These are phyloP conservation scores for Penicillium rolfsii DNA, from an alignment of 2,329 filamentous ascomycete species.

Conservation along the genomic window DNA sequence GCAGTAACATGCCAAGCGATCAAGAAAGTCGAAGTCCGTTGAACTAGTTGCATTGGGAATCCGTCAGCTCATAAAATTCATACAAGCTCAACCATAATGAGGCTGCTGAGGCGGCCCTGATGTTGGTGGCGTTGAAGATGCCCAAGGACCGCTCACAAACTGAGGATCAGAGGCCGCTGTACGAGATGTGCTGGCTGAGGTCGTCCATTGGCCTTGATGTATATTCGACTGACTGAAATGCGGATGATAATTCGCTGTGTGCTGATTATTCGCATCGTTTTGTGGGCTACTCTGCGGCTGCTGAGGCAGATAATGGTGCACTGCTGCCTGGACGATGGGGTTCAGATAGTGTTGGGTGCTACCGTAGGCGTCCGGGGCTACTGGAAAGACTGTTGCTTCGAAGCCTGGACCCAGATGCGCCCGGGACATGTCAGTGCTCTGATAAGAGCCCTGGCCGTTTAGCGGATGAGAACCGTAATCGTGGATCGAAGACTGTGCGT, in stretches of 20 bases:
- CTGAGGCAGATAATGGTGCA: slow-evolving; percentile 19
- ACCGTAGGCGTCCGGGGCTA: not conserved
- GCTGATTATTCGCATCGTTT: not conserved
- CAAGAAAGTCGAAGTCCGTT: not conserved
- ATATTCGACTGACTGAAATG: not conserved
- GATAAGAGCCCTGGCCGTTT: slow-evolving; percentile 16
- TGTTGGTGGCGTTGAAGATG: slow-evolving; percentile 22
- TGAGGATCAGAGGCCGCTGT: slow-evolving; percentile 29
- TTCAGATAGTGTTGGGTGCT: slow-evolving; percentile 19
- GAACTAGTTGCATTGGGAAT: not conserved
- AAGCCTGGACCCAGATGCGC: slow-evolving; percentile 10
- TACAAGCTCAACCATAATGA: slow-evolving; percentile 2
- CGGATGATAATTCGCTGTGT: not conserved
- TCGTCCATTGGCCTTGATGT: slow-evolving; percentile 8
- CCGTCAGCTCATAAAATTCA: not conserved
- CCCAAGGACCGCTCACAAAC: slow-evolving; percentile 38
- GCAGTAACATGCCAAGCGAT: not conserved
- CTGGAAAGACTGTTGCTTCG: slow-evolving; percentile 4
- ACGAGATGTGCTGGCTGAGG: slow-evolving; percentile 2
- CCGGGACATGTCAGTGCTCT: slow-evolving; percentile 15
- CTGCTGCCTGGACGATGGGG: slow-evolving; percentile 11
- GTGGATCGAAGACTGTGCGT: slow-evolving; percentile 11
- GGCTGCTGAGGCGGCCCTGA: slow-evolving; percentile 8
- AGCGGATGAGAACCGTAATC: slow-evolving; percentile 17
- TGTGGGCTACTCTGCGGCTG: slow-evolving; percentile 5